Conservation (phyloP, 1,284 basidiomycete genomes). For the Cutaneotrichosporon sp. region DNA sequence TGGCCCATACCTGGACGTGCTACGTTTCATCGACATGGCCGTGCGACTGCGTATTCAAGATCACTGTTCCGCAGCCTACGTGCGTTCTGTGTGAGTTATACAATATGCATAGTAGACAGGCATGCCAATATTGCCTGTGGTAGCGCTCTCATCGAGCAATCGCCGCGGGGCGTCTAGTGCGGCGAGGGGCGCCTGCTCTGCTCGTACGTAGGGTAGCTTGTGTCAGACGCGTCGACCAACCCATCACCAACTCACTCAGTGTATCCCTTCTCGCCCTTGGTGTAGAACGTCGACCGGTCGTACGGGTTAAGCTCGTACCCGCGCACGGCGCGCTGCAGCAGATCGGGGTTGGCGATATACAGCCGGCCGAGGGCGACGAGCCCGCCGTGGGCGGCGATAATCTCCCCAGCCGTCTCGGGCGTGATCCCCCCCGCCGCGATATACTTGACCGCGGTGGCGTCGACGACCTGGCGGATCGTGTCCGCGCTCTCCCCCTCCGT, state of each 20-base stretch:
- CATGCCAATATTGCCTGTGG: no score
- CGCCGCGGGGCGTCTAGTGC: no score
- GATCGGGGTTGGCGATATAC: slow-evolving; percentile 61
- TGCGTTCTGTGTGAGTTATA: no score
- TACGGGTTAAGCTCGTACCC: slow-evolving; percentile 44
- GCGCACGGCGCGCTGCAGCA: slow-evolving; percentile 56
- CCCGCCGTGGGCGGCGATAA: slow-evolving; percentile 49
- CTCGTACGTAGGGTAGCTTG: slow-evolving; percentile 12
- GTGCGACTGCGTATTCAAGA: no score
- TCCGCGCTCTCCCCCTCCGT: slow-evolving; percentile 30
- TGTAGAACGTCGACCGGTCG: slow-evolving; percentile 43
- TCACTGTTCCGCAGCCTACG: no score
- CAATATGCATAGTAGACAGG: no score
- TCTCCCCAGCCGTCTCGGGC: slow-evolving; percentile 33
- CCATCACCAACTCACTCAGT: slow-evolving; percentile 20
- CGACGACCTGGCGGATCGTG: slow-evolving; percentile 27
- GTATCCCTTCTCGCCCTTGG: slow-evolving; percentile 29
- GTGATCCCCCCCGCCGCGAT: slow-evolving; percentile 59
- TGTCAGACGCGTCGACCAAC: background rate
- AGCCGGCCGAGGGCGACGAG: slow-evolving; percentile 59
- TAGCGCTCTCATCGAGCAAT: no score
- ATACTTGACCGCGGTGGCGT: slow-evolving; percentile 41
- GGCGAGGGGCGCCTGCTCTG: background rate
- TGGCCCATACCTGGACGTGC: no score
- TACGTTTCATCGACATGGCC: no score